Percentiles rank a stretch among this genome's conserved stretches.
phyloP scores from a whole-genome alignment of 768 basidiomycete genomes.

The Gymnopilus dilepis region DNA sequence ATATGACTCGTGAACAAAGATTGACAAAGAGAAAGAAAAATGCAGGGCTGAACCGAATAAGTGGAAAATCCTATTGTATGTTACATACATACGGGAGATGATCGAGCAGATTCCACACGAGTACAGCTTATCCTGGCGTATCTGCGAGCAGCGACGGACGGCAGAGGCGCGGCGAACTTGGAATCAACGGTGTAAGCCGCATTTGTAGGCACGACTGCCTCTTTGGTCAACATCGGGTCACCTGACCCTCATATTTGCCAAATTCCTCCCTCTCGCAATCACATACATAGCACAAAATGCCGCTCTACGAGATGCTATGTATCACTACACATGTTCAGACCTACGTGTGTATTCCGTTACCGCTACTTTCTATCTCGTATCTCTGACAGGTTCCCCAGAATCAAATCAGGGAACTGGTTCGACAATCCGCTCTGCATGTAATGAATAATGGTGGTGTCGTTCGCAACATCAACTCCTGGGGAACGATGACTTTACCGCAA shows the following conservation, averaged over 20 bases:
- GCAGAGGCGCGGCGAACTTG: constrained; percentile 31
- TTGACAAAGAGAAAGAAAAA: not conserved
- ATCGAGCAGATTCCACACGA: constrained; percentile 15
- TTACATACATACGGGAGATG: constrained; percentile 21
- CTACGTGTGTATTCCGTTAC: constrained; percentile 56
- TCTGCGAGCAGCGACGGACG: not conserved
- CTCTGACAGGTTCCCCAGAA: constrained; percentile 47
- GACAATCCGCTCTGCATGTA: constrained; percentile 71
- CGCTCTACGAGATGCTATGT: constrained; percentile 87
- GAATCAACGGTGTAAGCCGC: constrained; percentile 7
- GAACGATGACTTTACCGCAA: constrained; percentile 74
- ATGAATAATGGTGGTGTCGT: constrained; percentile 83
- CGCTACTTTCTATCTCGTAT: not conserved
- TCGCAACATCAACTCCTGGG: constrained; percentile 77
- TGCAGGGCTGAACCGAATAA: constrained; percentile 16
- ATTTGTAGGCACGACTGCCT: constrained; percentile 7
- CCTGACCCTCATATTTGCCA: not conserved
- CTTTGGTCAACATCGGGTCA: constrained; percentile 6
- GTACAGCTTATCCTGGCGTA: not conserved
- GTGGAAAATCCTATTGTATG: constrained; percentile 19
- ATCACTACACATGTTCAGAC: constrained; percentile 76
- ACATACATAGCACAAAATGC: constrained; percentile 55
- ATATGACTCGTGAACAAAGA: not conserved
- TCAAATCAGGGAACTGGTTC: constrained; percentile 78
- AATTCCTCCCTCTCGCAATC: not conserved